Conservation (phyloP, 139 green algal species). For the Closterium sp. region DNA sequence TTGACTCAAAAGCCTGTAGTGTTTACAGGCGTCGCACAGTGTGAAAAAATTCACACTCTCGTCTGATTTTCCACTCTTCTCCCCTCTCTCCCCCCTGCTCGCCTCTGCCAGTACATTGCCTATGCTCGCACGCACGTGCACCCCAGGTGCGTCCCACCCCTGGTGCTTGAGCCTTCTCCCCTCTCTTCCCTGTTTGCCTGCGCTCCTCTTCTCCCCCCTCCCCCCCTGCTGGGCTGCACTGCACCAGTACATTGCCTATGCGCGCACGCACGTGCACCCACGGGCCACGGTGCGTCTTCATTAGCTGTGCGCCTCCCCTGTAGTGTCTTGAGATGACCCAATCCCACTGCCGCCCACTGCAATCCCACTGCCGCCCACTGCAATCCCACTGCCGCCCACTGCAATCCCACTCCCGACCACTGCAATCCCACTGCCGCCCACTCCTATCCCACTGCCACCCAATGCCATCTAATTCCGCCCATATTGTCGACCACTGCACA, state of each 20-base stretch:
- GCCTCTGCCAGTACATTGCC: constrained; percentile 89
- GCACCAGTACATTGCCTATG: constrained; percentile 99
- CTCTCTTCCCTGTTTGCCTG: constrained; percentile 83
- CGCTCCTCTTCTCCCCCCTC: too few species aligned
- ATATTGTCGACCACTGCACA: too few species aligned
- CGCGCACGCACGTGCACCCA: constrained; percentile 73
- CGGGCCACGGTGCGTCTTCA: background rate
- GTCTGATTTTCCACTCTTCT: too few species aligned
- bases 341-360: background rate
- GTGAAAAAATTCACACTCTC: too few species aligned
- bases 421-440: constrained; percentile 64
- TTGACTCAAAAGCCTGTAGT: too few species aligned
- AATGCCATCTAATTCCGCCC: too few species aligned
- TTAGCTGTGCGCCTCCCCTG: background rate
- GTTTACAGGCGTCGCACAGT: too few species aligned
- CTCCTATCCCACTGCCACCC: too few species aligned
- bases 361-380: background rate
- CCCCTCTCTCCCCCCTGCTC: background rate
- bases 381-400: too few species aligned
- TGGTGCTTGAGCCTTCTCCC: constrained; percentile 24
- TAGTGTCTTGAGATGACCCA: background rate
- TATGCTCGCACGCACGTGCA: constrained; percentile 85
- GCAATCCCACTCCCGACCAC: constrained; percentile 8
- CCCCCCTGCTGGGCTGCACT: too few species aligned
- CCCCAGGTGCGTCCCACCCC: too few species aligned